Percentiles rank a stretch among this genome's conserved stretches.
Evolutionary conservation across 306 rosid genomes (phyloP).

Genomic region (Ammopiptanthus mongolicus): DNA sequence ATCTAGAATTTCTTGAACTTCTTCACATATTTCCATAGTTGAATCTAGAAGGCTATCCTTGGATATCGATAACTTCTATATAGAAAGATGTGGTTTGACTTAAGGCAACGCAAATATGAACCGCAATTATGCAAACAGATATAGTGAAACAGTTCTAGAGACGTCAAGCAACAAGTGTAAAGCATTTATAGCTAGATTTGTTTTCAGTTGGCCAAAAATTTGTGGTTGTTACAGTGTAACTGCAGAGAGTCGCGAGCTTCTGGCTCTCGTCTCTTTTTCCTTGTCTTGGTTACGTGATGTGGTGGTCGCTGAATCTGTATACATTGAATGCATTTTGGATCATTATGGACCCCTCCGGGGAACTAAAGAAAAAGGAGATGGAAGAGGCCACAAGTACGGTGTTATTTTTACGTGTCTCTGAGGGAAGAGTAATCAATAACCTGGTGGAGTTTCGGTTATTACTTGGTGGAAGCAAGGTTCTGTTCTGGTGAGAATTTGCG

Average conservation of each 20-base stretch:
- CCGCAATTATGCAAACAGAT: background rate
- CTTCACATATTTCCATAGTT: background rate
- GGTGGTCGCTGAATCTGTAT: background rate
- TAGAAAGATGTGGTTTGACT: background rate
- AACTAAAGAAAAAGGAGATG: background rate
- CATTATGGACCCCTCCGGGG: background rate
- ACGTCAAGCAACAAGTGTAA: background rate
- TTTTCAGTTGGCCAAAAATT: background rate
- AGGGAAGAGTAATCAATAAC: background rate
- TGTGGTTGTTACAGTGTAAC: background rate
- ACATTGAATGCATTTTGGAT: background rate
- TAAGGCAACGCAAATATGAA: background rate
- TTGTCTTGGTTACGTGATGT: background rate
- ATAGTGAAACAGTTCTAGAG: background rate
- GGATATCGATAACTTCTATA: background rate
- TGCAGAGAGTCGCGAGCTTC: background rate
- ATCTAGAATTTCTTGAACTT: background rate
- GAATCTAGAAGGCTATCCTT: background rate
- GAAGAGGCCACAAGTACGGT: background rate
- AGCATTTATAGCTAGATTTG: background rate
- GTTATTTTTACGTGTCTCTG: background rate
- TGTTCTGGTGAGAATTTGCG: background rate
- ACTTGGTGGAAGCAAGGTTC: background rate
- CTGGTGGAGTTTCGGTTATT: background rate
- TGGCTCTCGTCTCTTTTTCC: background rate